Percentiles rank a stretch among this genome's conserved stretches.
Evolutionary conservation across 257 asterid genomes (phyloP).

Genomic region (Solanum dulcamara): DNA sequence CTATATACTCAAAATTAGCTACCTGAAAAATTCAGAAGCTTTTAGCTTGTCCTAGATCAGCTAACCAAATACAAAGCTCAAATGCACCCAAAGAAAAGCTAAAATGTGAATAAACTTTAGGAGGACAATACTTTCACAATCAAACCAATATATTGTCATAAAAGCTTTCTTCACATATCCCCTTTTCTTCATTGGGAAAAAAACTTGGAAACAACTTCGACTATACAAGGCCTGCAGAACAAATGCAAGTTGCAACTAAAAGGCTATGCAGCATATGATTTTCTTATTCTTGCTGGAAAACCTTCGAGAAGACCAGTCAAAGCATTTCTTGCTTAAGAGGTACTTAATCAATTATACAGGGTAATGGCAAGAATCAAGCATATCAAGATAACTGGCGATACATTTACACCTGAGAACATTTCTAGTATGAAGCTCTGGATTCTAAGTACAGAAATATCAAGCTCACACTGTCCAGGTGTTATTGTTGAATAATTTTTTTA

Average conservation of each 20-base stretch:
- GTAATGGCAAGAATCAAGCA: background rate
- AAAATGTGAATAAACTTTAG: background rate
- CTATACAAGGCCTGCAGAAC: background rate
- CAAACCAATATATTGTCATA: background rate
- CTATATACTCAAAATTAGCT: conserved; percentile 88
- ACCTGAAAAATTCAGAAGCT: conserved; percentile 41
- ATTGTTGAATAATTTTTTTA: background rate
- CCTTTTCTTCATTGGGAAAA: background rate
- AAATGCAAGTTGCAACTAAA: background rate
- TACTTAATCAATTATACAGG: background rate
- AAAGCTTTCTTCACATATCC: background rate
- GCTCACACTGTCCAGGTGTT: background rate
- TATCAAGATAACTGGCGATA: background rate
- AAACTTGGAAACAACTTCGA: background rate
- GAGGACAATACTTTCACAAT: background rate
- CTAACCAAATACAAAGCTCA: background rate
- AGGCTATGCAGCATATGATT: background rate
- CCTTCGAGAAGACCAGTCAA: background rate
- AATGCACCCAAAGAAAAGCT: background rate
- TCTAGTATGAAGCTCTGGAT: background rate
- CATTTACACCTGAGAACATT: background rate
- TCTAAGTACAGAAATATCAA: background rate
- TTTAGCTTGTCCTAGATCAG: background rate
- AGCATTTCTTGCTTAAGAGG: background rate
- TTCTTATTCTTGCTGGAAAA: background rate